Conservation (phyloP, 352 stramenopile species). For the Phytophthora syringae region DNA sequence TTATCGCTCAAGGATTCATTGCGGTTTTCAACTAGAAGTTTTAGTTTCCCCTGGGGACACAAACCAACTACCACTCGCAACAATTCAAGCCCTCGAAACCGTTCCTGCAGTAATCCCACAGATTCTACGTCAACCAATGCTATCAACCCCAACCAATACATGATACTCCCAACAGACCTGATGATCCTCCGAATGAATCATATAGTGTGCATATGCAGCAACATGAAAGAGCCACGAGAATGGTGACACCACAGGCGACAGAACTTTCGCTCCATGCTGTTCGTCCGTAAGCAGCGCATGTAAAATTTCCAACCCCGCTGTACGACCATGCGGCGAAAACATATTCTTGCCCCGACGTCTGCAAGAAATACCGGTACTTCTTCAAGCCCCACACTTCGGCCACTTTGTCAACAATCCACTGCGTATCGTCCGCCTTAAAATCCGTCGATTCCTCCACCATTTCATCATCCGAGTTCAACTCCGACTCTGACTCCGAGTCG, state of each 20-base stretch:
- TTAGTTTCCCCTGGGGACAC: slow-evolving; percentile 35
- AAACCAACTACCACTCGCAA: slow-evolving; percentile 15
- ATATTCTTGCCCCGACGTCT: slow-evolving; percentile 54
- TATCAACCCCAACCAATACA: not conserved
- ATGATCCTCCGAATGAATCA: slow-evolving; percentile 47
- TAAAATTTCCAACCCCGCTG: slow-evolving; percentile 48
- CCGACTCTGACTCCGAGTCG: slow-evolving; percentile 39
- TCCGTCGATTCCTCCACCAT: slow-evolving; percentile 17
- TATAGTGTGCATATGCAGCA: slow-evolving; percentile 42
- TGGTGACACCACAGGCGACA: slow-evolving; percentile 39
- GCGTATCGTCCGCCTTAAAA: slow-evolving; percentile 30
- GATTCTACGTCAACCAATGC: not conserved
- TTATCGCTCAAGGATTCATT: not conserved
- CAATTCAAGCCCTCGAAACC: slow-evolving; percentile 39
- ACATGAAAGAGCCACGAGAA: slow-evolving; percentile 58
- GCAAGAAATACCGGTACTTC: slow-evolving; percentile 61
- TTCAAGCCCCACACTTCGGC: slow-evolving; percentile 37
- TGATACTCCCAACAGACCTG: slow-evolving; percentile 24
- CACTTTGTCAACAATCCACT: slow-evolving; percentile 45
- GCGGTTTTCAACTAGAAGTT: not conserved
- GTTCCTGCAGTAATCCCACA: slow-evolving; percentile 28
- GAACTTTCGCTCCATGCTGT: slow-evolving; percentile 4
- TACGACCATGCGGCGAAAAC: slow-evolving; percentile 67
- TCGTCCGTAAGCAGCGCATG: slow-evolving; percentile 38
- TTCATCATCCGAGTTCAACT: slow-evolving; percentile 37